Base-by-base conservation (phyloP, 345 rosid species). In the Arabidopsis arenosa region DNA sequence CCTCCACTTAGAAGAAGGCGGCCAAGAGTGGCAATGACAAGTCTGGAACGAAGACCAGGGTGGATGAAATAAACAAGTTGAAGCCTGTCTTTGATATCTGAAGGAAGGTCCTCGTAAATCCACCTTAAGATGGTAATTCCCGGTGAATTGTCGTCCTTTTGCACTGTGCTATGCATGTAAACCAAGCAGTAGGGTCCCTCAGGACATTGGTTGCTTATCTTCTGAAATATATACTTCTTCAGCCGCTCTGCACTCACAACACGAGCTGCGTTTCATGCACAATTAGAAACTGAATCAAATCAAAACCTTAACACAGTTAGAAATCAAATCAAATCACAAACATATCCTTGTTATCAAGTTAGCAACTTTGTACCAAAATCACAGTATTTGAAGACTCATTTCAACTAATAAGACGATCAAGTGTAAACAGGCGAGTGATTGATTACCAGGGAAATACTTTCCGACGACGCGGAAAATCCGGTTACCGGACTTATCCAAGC, bases 91-190 rank as follows among this genome's bases (percentile, higher is more conserved):
- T 94, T 94, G 79, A 77, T 67, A n/a, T 72, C 84, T 0, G 83
- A 61, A 21, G 97, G 91, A 77, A 92, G 92, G 40, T 90, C 95
- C 83, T 92, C 97, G 48, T 94, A 94, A 63, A 94, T 94, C 96
- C 95, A 92, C 83, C 98, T 86, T 84, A 94, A 81, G 72, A 92
- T 88, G 45, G 91, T 87, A 11, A 90, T 30, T 10, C 97, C 98
- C 2, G 96, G 98, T 9, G 83, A 89, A 62, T 92, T 94, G 0
- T 94, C 97, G 49, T 90, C 96, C 72, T 86, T 94, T 63, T 92
- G 97, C 68, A 89, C 97, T 4, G 86, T 86, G 59, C 85, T 89
- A 55, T 92, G 98, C 86, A 92, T 83, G 79, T 94, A 94, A 74
- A 88, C 93, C 65, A 92, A 83, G 78, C 88, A 86, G 66, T 86